Conservation (phyloP, 2,329 filamentous ascomycete species). For the Gliomastix tumulicola region DNA sequence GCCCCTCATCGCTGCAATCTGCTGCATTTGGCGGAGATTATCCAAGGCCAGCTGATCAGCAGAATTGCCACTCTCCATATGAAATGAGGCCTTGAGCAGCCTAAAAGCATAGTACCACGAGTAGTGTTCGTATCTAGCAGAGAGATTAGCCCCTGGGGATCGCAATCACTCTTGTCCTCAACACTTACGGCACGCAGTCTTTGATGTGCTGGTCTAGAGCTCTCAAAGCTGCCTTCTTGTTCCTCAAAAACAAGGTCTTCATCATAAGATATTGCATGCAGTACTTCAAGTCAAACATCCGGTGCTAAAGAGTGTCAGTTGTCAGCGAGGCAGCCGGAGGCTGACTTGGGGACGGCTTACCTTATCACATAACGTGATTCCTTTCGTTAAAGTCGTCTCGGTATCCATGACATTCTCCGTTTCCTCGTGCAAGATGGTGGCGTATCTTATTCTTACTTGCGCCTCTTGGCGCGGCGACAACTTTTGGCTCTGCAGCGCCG, state of each 20-base stretch:
- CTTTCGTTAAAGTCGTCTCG: slow-evolving; percentile 65
- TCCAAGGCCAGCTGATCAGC: slow-evolving; percentile 60
- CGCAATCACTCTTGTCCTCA: not conserved
- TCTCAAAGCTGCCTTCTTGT: slow-evolving; percentile 66
- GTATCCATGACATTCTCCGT: slow-evolving; percentile 70
- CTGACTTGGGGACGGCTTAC: slow-evolving; percentile 23
- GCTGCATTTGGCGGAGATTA: slow-evolving; percentile 58
- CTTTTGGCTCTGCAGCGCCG: slow-evolving; percentile 54
- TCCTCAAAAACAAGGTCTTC: slow-evolving; percentile 64
- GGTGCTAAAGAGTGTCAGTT: slow-evolving; percentile 25
- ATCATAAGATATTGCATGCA: slow-evolving; percentile 68
- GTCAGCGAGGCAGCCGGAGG: not conserved
- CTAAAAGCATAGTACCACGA: slow-evolving; percentile 75
- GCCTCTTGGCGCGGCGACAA: slow-evolving; percentile 62
- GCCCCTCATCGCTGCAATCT: slow-evolving; percentile 49
- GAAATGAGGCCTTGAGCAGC: slow-evolving; percentile 64
- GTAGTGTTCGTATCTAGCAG: slow-evolving; percentile 51
- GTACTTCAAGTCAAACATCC: slow-evolving; percentile 60
- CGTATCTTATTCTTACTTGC: slow-evolving; percentile 62
- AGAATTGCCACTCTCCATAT: slow-evolving; percentile 52
- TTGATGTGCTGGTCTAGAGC: slow-evolving; percentile 62
- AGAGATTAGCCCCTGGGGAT: not conserved
- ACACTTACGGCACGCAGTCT: slow-evolving; percentile 56
- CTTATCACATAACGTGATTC: slow-evolving; percentile 62
- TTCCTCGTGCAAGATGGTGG: slow-evolving; percentile 64